Percentiles rank a stretch among this genome's conserved stretches.
phyloP scores from a whole-genome alignment of 1,139 yeast species.

The Lodderomyces orthopsilosis region DNA sequence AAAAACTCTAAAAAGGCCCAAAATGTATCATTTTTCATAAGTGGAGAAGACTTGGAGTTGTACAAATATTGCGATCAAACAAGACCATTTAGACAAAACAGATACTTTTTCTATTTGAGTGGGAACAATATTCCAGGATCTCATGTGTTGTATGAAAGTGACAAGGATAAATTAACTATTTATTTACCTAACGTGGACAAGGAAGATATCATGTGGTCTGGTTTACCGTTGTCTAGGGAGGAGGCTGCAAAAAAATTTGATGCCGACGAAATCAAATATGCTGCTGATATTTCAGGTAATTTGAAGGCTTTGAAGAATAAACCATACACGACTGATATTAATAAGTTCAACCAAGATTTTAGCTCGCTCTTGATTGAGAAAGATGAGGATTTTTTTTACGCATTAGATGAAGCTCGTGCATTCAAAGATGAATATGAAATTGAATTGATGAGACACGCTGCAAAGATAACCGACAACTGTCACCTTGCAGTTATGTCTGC shows the following conservation, averaged over 20 bases:
- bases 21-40: constrained; percentile 48
- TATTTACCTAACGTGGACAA: constrained; percentile 80
- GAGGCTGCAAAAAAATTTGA: constrained; percentile 67
- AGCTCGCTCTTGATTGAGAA: constrained; percentile 35
- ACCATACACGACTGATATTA: constrained; percentile 44
- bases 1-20: constrained; percentile 18
- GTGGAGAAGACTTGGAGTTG: constrained; percentile 61
- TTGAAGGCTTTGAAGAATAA: constrained; percentile 7
- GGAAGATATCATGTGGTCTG: constrained; percentile 97
- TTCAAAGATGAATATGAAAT: constrained; percentile 84
- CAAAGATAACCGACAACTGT: constrained; percentile 80
- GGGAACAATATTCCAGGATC: constrained; percentile 86
- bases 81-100: constrained; percentile 78
- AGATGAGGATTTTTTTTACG: constrained; percentile 56
- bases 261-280: constrained; percentile 76
- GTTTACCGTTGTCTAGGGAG: constrained; percentile 69
- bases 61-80: constrained; percentile 81
- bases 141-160: constrained; percentile 59
- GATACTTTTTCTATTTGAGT: constrained; percentile 82
- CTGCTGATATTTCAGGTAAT: constrained; percentile 29
- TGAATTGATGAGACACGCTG: constrained; percentile 72
- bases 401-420: constrained; percentile 82
- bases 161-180: constrained; percentile 56
- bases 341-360: constrained; percentile 33
- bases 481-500: constrained; percentile 94